Conservation (phyloP, 2,329 filamentous ascomycete species). For the Rhexocercosporidium sp. region DNA sequence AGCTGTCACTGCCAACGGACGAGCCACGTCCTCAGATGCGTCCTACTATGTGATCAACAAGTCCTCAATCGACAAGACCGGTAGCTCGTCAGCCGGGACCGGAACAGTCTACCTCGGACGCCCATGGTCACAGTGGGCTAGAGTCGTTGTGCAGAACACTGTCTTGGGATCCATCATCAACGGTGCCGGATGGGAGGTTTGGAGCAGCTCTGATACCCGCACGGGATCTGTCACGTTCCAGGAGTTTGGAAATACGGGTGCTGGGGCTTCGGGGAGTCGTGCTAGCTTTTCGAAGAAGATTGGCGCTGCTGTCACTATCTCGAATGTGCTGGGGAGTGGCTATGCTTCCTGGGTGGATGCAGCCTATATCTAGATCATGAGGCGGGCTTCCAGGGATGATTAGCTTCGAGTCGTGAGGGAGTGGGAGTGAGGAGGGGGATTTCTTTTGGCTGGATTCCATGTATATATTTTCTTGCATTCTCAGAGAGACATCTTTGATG, state of each 20-base stretch:
- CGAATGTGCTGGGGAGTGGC: conserved; percentile 50
- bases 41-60: conserved; percentile 63
- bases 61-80: conserved; percentile 50
- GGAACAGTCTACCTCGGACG: conserved; percentile 56
- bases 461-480: conserved; percentile 20
- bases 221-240: conserved; percentile 55
- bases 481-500: conserved; percentile 10
- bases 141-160: conserved; percentile 57
- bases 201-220: conserved; percentile 48
- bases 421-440: not conserved
- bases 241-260: conserved; percentile 60
- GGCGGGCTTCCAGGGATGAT: not conserved
- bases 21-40: conserved; percentile 45
- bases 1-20: conserved; percentile 54
- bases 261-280: conserved; percentile 53
- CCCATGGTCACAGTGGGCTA: conserved; percentile 56
- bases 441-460: conserved; percentile 13
- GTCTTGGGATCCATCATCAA: conserved; percentile 56
- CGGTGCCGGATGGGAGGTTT: conserved; percentile 54
- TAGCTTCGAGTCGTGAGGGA: too few species aligned
- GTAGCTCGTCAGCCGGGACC: conserved; percentile 44
- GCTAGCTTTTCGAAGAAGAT: conserved; percentile 53
- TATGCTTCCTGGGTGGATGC: conserved; percentile 51
- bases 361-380: conserved; percentile 43
- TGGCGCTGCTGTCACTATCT: conserved; percentile 48